Evolutionary conservation across 1,284 basidiomycete genomes (phyloP).

Genomic region (Golubevia pallescens): DNA sequence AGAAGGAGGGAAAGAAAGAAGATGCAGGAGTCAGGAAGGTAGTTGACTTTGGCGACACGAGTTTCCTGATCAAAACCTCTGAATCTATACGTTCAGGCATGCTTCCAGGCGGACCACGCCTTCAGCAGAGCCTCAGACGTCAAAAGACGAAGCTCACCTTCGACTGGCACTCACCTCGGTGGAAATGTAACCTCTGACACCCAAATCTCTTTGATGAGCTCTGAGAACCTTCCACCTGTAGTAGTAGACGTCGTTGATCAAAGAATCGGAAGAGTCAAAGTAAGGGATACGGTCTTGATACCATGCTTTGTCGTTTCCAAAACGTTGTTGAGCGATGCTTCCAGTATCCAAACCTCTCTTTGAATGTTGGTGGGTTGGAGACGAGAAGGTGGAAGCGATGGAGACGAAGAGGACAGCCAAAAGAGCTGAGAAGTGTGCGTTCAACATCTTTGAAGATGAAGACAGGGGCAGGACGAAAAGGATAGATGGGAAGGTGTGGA

Average conservation of each 20-base stretch:
- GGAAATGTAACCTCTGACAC: conserved; percentile 5
- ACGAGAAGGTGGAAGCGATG: neutral
- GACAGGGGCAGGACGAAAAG: too few relatives aligned
- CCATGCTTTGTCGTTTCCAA: conserved; percentile 11
- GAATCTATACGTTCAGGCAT: too few relatives aligned
- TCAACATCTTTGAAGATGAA: neutral
- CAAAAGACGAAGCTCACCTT: too few relatives aligned
- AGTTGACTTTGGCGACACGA: too few relatives aligned
- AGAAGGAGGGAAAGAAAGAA: too few relatives aligned
- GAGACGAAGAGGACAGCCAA: neutral
- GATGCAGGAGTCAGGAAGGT: too few relatives aligned
- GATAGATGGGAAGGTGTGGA: too few relatives aligned
- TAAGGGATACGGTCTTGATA: conserved; percentile 11
- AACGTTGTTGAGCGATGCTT: conserved; percentile 4
- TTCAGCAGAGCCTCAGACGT: too few relatives aligned
- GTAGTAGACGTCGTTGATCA: conserved; percentile 12
- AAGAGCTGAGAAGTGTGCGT: neutral
- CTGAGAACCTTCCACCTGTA: conserved; percentile 10
- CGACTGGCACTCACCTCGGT: conserved; percentile 4
- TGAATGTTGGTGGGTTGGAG: neutral
- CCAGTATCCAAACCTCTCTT: neutral
- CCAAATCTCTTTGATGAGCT: conserved; percentile 12
- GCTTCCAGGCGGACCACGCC: too few relatives aligned
- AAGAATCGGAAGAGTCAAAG: conserved; percentile 10
- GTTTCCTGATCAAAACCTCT: too few relatives aligned